phyloP scores from a whole-genome alignment of 768 basidiomycete genomes.

The Terana coerulea region DNA sequence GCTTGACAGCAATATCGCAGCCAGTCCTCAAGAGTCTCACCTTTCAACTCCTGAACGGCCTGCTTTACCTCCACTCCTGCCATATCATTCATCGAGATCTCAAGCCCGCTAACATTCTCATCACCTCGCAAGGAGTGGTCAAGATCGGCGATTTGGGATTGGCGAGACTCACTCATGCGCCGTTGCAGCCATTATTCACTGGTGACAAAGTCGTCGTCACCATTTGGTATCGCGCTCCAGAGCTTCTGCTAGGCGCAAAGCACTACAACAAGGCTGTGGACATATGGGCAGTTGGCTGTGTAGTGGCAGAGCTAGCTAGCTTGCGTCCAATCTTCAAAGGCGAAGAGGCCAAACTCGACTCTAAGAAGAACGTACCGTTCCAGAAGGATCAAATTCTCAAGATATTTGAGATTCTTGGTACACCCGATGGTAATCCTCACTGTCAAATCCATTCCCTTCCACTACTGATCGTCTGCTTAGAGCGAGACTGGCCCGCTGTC shows the following conservation, averaged over 20 bases:
- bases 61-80: constrained; percentile 90
- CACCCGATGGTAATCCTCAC: constrained; percentile 64
- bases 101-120: constrained; percentile 98
- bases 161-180: constrained; percentile 86
- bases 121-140: constrained; percentile 81
- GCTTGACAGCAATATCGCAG: constrained; percentile 59
- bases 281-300: constrained; percentile 97
- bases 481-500: constrained; percentile 84
- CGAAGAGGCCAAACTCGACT: constrained; percentile 96
- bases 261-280: constrained; percentile 98
- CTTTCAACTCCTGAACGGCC: constrained; percentile 91
- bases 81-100: constrained; percentile 97
- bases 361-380: constrained; percentile 96
- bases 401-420: constrained; percentile 95
- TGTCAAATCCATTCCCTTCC: background rate
- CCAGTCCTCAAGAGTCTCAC: constrained; percentile 89
- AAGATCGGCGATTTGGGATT: constrained; percentile 99
- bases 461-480: constrained; percentile 34
- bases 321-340: constrained; percentile 97
- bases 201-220: constrained; percentile 99
- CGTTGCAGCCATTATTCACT: constrained; percentile 84
- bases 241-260: constrained; percentile 92
- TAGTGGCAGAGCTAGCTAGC: constrained; percentile 92
- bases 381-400: constrained; percentile 93
- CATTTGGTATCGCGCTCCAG: constrained; percentile 98